These are phyloP conservation scores for Malassezia japonica DNA, from an alignment of 1,284 basidiomycete genomes.

Conservation along the genomic window DNA sequence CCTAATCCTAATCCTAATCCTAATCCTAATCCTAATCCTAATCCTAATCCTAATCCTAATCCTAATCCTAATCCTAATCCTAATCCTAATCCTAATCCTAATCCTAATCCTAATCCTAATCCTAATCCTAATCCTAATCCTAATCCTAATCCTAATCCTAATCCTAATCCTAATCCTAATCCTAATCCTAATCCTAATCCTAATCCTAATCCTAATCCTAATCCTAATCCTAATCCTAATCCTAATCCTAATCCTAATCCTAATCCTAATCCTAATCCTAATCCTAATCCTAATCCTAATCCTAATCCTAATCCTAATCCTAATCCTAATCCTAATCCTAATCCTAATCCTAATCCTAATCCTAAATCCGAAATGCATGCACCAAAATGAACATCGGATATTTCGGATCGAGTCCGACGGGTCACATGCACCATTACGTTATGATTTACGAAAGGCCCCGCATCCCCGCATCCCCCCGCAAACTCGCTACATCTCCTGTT, in stretches of 20 bases:
- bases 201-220: conserved; percentile 1
- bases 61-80: conserved; percentile 5
- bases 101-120: conserved; percentile 1
- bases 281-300: conserved; percentile 9
- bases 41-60: conserved; percentile 7
- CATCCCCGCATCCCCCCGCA: too few species aligned
- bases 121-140: not conserved
- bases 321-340: conserved; percentile 9
- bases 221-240: not conserved
- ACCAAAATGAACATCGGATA: not conserved
- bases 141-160: not conserved
- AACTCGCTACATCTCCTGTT: too few species aligned
- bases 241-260: not conserved
- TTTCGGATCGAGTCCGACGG: too few species aligned
- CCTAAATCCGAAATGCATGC: not conserved
- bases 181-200: not conserved
- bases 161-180: not conserved
- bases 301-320: conserved; percentile 9
- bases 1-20: conserved; percentile 1
- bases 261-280: conserved; percentile 7
- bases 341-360: conserved; percentile 1
- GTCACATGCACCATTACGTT: not conserved
- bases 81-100: conserved; percentile 14
- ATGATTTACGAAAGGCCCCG: too few species aligned
- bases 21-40: conserved; percentile 8